phyloP scores from a whole-genome alignment of 305 asterid genomes.

The Fraxinus albicans region DNA sequence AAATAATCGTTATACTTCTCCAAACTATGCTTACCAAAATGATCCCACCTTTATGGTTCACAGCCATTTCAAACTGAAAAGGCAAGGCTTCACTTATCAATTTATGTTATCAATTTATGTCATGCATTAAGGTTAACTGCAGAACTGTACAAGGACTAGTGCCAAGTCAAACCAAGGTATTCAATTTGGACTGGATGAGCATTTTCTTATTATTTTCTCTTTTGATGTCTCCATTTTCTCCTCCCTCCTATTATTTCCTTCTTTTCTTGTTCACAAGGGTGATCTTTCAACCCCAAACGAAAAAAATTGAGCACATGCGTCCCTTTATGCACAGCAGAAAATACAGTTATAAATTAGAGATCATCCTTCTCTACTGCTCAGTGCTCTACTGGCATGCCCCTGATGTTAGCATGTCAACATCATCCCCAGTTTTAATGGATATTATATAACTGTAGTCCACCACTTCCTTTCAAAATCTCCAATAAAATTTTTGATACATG shows the following conservation, averaged over 20 bases:
- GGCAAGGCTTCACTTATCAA: neutral
- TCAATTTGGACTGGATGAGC: neutral
- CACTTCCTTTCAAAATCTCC: neutral
- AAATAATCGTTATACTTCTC: neutral
- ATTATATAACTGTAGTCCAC: neutral
- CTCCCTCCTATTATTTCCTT: neutral
- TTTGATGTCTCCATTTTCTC: neutral
- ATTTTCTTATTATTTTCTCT: slow-evolving; percentile 2
- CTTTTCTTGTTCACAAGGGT: neutral
- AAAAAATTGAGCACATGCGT: neutral
- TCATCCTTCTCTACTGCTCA: neutral
- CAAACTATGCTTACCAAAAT: neutral
- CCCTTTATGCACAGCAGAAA: neutral
- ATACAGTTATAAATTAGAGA: neutral
- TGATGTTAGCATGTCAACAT: neutral
- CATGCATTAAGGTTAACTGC: neutral
- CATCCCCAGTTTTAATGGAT: neutral
- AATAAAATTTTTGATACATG: neutral
- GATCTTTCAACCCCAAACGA: neutral
- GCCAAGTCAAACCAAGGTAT: neutral
- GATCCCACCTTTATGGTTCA: neutral
- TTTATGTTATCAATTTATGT: neutral
- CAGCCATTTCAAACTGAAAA: neutral
- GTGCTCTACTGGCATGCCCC: slow-evolving; percentile 4
- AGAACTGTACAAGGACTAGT: neutral